Conservation (phyloP, 306 rosid species). For the Sphenostylis stenocarpa region DNA sequence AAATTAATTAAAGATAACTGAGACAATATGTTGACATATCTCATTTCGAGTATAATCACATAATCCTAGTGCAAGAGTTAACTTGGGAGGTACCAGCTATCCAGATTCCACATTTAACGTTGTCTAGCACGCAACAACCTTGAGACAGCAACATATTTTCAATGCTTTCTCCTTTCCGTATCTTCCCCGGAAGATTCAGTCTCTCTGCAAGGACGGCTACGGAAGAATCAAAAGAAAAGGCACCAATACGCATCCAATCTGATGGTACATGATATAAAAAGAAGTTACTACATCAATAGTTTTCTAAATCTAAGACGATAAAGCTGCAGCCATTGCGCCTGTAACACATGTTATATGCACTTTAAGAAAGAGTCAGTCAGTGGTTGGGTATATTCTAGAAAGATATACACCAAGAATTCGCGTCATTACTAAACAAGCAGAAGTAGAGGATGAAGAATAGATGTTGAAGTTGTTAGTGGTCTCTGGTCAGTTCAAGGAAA, state of each 20-base stretch:
- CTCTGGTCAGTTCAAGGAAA: background rate
- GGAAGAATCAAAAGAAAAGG: conserved; percentile 76
- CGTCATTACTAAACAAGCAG: too few species aligned
- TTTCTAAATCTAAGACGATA: background rate
- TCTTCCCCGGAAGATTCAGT: conserved; percentile 44
- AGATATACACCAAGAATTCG: background rate
- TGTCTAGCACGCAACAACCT: conserved; percentile 73
- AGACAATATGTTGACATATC: conserved; percentile 9
- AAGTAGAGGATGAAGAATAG: background rate
- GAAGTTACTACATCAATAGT: conserved; percentile 8
- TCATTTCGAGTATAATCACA: background rate
- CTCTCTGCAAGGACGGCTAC: conserved; percentile 69
- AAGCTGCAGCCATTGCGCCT: background rate
- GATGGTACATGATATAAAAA: conserved; percentile 16
- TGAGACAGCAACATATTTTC: conserved; percentile 55
- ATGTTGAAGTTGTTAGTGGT: background rate
- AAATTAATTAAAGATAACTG: conserved; percentile 11
- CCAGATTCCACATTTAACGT: conserved; percentile 87
- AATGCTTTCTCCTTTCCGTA: conserved; percentile 42
- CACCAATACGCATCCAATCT: conserved; percentile 99
- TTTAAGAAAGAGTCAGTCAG: conserved; percentile 13
- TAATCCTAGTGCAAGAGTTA: background rate
- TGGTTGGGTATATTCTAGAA: conserved; percentile 12
- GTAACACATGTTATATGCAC: background rate
- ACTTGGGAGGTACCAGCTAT: conserved; percentile 68